Conservation (phyloP, 371 early-diverging fungal species). For the Basidiobolus meristosporus region DNA sequence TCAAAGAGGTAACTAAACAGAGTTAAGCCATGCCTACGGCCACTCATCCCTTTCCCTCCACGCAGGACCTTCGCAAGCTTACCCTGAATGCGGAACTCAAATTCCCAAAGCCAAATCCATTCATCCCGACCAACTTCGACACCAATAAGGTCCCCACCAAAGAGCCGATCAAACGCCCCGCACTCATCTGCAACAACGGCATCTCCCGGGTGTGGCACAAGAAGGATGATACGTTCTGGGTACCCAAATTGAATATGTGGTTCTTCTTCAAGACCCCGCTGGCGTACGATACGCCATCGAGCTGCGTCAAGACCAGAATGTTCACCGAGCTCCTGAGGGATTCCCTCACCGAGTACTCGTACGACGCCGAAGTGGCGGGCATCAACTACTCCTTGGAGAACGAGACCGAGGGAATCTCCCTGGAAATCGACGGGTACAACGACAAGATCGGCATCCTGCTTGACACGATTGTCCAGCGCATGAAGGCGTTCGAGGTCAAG, state of each 20-base stretch:
- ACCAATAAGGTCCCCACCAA: too few species aligned
- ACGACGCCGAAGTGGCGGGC: slow-evolving; percentile 80
- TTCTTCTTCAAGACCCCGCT: slow-evolving; percentile 23
- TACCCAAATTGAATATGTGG: slow-evolving; percentile 32
- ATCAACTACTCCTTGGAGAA: slow-evolving; percentile 49
- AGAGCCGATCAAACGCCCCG: slow-evolving; percentile 18
- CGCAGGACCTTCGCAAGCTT: too few species aligned
- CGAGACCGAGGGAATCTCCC: slow-evolving; percentile 37
- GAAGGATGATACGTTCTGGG: slow-evolving; percentile 79
- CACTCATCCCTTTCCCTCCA: too few species aligned
- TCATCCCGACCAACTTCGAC: slow-evolving; percentile 59
- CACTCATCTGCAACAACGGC: slow-evolving; percentile 37
- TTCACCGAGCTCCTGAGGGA: slow-evolving; percentile 63
- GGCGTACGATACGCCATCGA: slow-evolving; percentile 35
- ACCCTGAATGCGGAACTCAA: slow-evolving; percentile 28
- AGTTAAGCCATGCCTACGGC: too few species aligned
- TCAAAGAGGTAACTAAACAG: too few species aligned
- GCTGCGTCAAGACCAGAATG: slow-evolving; percentile 28
- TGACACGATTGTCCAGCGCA: slow-evolving; percentile 40
- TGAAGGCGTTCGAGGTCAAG: slow-evolving; percentile 39
- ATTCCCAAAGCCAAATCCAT: slow-evolving; percentile 59
- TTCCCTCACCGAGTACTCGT: slow-evolving; percentile 59
- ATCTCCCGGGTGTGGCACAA: slow-evolving; percentile 74
- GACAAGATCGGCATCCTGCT: slow-evolving; percentile 60
- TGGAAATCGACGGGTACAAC: slow-evolving; percentile 62